phyloP scores from a whole-genome alignment of 805 yeast genomes.

The Candida corydali region DNA sequence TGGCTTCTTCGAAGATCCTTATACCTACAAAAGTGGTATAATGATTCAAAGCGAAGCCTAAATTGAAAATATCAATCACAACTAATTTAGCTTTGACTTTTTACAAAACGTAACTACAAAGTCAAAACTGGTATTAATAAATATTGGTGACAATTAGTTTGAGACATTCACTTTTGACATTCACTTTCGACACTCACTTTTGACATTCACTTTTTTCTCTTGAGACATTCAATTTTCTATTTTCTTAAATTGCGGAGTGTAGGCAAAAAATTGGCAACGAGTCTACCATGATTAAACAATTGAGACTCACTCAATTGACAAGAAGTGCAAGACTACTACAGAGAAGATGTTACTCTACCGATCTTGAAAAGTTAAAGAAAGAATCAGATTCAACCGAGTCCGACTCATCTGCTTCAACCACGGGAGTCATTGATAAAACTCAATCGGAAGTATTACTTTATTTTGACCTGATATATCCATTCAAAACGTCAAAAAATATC shows the following conservation, averaged over 20 bases:
- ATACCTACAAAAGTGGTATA: constrained; percentile 34
- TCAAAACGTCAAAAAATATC: constrained; percentile 20
- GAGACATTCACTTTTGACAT: no score
- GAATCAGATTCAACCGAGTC: constrained; percentile 25
- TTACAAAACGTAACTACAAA: no score
- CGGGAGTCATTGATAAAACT: constrained; percentile 38
- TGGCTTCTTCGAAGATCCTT: constrained; percentile 50
- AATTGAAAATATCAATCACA: constrained; percentile 18
- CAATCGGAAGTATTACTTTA: constrained; percentile 31
- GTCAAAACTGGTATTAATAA: constrained; percentile 19
- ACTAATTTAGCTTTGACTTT: constrained; percentile 16
- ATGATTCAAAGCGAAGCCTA: constrained; percentile 50
- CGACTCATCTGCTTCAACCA: constrained; percentile 31
- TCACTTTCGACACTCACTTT: no score
- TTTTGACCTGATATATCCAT: constrained; percentile 34
- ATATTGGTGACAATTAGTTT: constrained; percentile 24
- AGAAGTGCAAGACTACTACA: neutral
- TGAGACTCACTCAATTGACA: neutral
- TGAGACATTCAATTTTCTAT: no score
- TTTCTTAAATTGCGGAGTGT: no score
- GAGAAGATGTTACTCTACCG: constrained; percentile 14
- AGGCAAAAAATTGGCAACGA: no score
- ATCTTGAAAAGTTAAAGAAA: constrained; percentile 27
- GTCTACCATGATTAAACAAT: neutral
- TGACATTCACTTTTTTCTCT: no score